These are phyloP conservation scores for Aspergillus clavatus DNA, from an alignment of 2,329 filamentous ascomycete genomes.

Conservation along the genomic window DNA sequence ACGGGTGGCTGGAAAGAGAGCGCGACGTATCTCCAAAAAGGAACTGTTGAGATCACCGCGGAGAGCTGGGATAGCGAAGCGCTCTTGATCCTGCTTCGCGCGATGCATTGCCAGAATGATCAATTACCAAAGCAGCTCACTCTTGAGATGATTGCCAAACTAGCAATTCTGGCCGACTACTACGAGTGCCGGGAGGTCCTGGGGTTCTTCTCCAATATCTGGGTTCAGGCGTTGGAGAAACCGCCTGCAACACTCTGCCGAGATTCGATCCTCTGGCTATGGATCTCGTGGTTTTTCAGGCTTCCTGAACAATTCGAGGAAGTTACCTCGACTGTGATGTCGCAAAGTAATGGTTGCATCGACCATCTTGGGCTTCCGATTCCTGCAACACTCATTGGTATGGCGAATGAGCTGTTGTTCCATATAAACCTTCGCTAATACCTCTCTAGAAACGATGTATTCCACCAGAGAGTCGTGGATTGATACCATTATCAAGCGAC, in stretches of 20 bases:
- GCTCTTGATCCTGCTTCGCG: slow-evolving; percentile 18
- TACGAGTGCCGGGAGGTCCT: slow-evolving; percentile 19
- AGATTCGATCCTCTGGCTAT: slow-evolving; percentile 8
- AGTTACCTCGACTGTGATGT: slow-evolving; percentile 16
- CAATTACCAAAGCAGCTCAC: slow-evolving; percentile 10
- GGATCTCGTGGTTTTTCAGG: slow-evolving; percentile 17
- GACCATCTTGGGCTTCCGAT: slow-evolving; percentile 18
- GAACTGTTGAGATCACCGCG: slow-evolving; percentile 16
- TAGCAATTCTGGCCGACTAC: slow-evolving; percentile 21
- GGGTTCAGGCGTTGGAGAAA: slow-evolving; percentile 13
- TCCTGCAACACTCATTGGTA: slow-evolving; percentile 13
- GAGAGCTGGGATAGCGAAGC: slow-evolving; percentile 23
- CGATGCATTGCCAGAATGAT: slow-evolving; percentile 18
- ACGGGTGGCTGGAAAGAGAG: slow-evolving; percentile 19
- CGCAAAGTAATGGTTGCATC: slow-evolving; percentile 12
- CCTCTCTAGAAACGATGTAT: slow-evolving; percentile 14
- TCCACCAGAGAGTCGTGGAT: slow-evolving; percentile 12
- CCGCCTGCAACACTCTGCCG: slow-evolving; percentile 7
- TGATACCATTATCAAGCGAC: not conserved
- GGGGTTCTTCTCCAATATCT: slow-evolving; percentile 10
- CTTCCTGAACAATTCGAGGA: slow-evolving; percentile 12
- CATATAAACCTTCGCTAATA: slow-evolving; percentile 6
- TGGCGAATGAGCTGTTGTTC: not conserved
- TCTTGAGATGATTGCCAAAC: slow-evolving; percentile 21
- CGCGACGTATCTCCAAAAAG: slow-evolving; percentile 6